Percentiles rank a stretch among this genome's conserved stretches.
phyloP scores from a whole-genome alignment of 805 yeast species.

The Monosporozyma unispora region DNA sequence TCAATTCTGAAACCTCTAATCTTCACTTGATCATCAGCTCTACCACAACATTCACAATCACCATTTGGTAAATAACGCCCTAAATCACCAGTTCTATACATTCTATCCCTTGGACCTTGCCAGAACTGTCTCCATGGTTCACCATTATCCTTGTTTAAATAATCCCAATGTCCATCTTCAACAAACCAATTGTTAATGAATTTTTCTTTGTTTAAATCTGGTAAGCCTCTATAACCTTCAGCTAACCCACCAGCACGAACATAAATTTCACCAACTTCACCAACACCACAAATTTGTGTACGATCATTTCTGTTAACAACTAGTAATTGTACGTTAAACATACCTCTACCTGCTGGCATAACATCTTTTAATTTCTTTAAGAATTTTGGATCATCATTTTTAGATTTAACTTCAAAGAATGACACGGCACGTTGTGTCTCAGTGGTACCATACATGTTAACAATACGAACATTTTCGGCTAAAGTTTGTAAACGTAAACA shows the following conservation, averaged over 20 bases:
- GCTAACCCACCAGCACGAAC: slow-evolving; percentile 98
- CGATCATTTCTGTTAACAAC: slow-evolving; percentile 88
- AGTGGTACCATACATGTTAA: slow-evolving; percentile 98
- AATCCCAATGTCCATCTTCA: slow-evolving; percentile 52
- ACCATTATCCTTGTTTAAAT: slow-evolving; percentile 41
- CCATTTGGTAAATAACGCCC: slow-evolving; percentile 97
- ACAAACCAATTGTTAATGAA: slow-evolving; percentile 90
- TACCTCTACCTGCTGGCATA: slow-evolving; percentile 98
- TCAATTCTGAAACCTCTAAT: slow-evolving; percentile 98
- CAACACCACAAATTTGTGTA: slow-evolving; percentile 91
- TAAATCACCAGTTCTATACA: slow-evolving; percentile 94
- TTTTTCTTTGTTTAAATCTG: slow-evolving; percentile 79
- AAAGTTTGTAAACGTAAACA: slow-evolving; percentile 85
- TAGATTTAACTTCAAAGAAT: slow-evolving; percentile 76
- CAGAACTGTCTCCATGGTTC: slow-evolving; percentile 68
- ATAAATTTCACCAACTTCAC: slow-evolving; percentile 97
- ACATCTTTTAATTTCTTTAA: slow-evolving; percentile 82
- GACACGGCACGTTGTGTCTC: slow-evolving; percentile 99
- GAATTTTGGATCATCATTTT: slow-evolving; percentile 58
- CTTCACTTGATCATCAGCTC: slow-evolving; percentile 98
- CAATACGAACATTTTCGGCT: slow-evolving; percentile 82
- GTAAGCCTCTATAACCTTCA: slow-evolving; percentile 89
- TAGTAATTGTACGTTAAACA: slow-evolving; percentile 87
- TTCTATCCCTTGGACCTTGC: slow-evolving; percentile 91
- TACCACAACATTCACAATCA: slow-evolving; percentile 94